Evolutionary conservation across 306 rosid genomes (phyloP).

Genomic region (Rosa rugosa): DNA sequence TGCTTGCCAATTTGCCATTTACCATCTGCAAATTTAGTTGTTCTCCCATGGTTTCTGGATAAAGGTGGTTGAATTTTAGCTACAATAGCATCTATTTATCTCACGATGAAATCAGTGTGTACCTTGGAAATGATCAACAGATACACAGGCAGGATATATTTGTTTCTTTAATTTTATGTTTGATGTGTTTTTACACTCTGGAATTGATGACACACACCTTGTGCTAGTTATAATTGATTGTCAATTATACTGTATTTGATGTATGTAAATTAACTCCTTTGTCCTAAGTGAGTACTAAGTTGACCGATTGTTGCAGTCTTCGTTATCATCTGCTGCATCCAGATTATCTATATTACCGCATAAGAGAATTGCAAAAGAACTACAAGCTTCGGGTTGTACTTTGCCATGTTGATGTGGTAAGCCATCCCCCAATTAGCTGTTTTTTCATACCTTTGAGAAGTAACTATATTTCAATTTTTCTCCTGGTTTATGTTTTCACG

Average conservation of each 20-base stretch:
- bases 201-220: neutral
- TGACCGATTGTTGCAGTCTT: slow-evolving; percentile 66
- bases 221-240: neutral
- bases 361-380: slow-evolving; percentile 88
- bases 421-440: slow-evolving; percentile 17
- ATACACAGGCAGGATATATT: neutral
- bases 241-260: slow-evolving; percentile 8
- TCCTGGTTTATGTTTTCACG: slow-evolving; percentile 15
- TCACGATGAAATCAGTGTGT: neutral
- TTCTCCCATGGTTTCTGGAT: neutral
- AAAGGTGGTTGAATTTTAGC: neutral
- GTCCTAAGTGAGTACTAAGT: slow-evolving; percentile 17
- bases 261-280: slow-evolving; percentile 18
- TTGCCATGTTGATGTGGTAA: slow-evolving; percentile 96
- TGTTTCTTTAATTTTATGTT: slow-evolving; percentile 12
- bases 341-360: slow-evolving; percentile 83
- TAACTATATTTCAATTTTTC: neutral
- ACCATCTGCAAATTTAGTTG: neutral
- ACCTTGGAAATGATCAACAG: neutral
- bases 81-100: neutral
- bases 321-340: slow-evolving; percentile 98
- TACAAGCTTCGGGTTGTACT: slow-evolving; percentile 87
- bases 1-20: neutral
- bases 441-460: slow-evolving; percentile 2
- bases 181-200: neutral